Percentiles rank a stretch among this genome's conserved stretches.
phyloP scores from a whole-genome alignment of 768 basidiomycete genomes.

The Cystobasidium ongulense region DNA sequence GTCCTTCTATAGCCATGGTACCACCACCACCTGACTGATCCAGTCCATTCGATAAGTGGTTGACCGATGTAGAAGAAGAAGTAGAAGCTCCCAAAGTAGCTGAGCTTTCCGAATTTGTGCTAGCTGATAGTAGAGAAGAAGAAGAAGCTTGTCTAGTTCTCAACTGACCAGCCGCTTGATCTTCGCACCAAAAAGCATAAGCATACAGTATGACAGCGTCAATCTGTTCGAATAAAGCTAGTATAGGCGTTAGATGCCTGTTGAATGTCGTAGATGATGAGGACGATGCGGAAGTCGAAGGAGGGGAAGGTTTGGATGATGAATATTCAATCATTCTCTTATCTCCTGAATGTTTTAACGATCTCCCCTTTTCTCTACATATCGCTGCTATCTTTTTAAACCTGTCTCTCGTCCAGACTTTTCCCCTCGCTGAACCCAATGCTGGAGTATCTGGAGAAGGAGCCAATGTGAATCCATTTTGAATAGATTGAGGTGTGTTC shows the following conservation, averaged over 20 bases:
- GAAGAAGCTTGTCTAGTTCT: slow-evolving; percentile 1
- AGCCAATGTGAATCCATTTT: neutral
- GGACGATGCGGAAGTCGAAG: slow-evolving; percentile 22
- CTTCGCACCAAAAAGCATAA: slow-evolving; percentile 69
- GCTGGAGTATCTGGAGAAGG: neutral
- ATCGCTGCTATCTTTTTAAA: slow-evolving; percentile 18
- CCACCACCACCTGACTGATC: neutral
- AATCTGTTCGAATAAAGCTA: slow-evolving; percentile 68
- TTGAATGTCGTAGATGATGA: slow-evolving; percentile 42
- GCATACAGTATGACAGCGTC: slow-evolving; percentile 77
- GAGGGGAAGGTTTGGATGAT: slow-evolving; percentile 58
- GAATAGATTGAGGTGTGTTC: neutral
- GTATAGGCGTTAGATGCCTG: slow-evolving; percentile 59
- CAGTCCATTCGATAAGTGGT: no score
- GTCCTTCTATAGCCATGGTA: no score
- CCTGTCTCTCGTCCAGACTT: slow-evolving; percentile 3
- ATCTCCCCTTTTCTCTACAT: slow-evolving; percentile 55
- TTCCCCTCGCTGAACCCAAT: neutral
- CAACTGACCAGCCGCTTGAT: slow-evolving; percentile 44
- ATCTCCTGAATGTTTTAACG: slow-evolving; percentile 76
- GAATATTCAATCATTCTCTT: slow-evolving; percentile 51
- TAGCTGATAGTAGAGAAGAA: slow-evolving; percentile 11
- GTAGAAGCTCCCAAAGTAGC: neutral
- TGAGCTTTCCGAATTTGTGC: neutral
- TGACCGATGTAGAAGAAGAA: slow-evolving; percentile 47